A percentile compares a stretch with the other conserved stretches of the same genome.
Conservation (phyloP, 371 early-diverging fungal genomes). For the Phascolomyces articulosus region DNA sequence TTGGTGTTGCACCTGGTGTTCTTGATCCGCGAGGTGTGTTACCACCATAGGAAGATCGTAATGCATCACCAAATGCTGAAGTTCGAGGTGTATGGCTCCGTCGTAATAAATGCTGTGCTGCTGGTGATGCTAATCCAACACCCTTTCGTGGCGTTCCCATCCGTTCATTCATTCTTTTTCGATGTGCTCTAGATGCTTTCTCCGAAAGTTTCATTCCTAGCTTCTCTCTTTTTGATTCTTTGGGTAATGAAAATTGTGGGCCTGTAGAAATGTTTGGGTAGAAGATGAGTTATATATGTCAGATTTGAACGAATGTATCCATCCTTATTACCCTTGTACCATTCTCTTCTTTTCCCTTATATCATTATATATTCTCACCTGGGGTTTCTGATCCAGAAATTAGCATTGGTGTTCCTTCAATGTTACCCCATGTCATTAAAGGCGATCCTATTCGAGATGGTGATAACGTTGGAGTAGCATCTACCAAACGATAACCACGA, state of each 20-base stretch:
- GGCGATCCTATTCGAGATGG: slow-evolving; percentile 55
- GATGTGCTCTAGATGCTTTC: slow-evolving; percentile 62
- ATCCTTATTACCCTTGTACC: no score
- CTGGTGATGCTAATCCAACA: slow-evolving; percentile 46
- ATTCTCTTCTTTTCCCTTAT: background rate
- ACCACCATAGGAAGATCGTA: slow-evolving; percentile 40
- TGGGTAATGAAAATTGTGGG: slow-evolving; percentile 65
- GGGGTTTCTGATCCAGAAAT: slow-evolving; percentile 54
- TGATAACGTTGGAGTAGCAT: slow-evolving; percentile 67
- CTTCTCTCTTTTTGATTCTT: slow-evolving; percentile 66
- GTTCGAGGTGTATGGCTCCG: slow-evolving; percentile 32
- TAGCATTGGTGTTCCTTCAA: slow-evolving; percentile 69
- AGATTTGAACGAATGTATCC: no score
- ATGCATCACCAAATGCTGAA: slow-evolving; percentile 37
- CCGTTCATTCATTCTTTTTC: slow-evolving; percentile 36
- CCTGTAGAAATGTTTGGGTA: slow-evolving; percentile 8
- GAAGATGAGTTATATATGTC: no score
- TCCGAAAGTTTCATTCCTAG: slow-evolving; percentile 68
- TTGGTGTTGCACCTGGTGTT: slow-evolving; percentile 33
- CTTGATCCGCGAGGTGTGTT: slow-evolving; percentile 12
- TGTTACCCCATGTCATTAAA: slow-evolving; percentile 85
- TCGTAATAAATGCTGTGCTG: slow-evolving; percentile 46
- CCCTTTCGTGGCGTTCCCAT: slow-evolving; percentile 32
- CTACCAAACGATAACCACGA: slow-evolving; percentile 67
- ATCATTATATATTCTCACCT: slow-evolving; percentile 17